These are phyloP conservation scores for Penicillium atrosanguineum DNA, from an alignment of 495 filamentous ascomycete species.

Conservation along the genomic window DNA sequence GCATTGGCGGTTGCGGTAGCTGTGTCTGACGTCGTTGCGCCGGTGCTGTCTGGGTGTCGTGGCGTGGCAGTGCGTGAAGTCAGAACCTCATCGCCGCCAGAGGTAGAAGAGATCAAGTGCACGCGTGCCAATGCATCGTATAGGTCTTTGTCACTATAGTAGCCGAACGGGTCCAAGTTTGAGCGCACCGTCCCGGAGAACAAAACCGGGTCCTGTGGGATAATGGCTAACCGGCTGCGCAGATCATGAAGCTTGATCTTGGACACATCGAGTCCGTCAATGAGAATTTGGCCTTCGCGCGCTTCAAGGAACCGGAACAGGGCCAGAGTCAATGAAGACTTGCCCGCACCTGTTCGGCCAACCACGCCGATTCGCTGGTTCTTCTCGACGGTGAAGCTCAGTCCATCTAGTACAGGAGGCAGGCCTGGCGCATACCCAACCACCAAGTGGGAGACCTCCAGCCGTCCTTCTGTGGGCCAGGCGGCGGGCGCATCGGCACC, in stretches of 20 bases:
- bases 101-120: no score
- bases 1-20: no score
- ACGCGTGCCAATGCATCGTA: constrained; percentile 62
- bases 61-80: no score
- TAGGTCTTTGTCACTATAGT: constrained; percentile 77
- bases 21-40: no score
- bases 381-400: constrained; percentile 71
- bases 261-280: constrained; percentile 79
- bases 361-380: constrained; percentile 83
- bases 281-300: constrained; percentile 73
- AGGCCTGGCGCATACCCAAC: constrained; percentile 66
- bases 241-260: constrained; percentile 73
- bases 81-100: no score
- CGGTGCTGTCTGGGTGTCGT: no score
- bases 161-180: constrained; percentile 80
- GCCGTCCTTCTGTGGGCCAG: constrained; percentile 74
- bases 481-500: constrained; percentile 63
- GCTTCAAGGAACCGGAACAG: constrained; percentile 81
- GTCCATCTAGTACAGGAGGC: constrained; percentile 66
- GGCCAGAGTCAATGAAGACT: constrained; percentile 79
- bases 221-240: constrained; percentile 78
- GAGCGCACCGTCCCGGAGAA: constrained; percentile 82
- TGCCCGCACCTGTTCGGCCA: constrained; percentile 84
- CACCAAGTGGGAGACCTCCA: constrained; percentile 58
- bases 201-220: constrained; percentile 85